A percentile compares a stretch with the other conserved stretches of the same genome.
phyloP scores from a whole-genome alignment of 73 alveolate genomes.

The Loxodes magnus region DNA sequence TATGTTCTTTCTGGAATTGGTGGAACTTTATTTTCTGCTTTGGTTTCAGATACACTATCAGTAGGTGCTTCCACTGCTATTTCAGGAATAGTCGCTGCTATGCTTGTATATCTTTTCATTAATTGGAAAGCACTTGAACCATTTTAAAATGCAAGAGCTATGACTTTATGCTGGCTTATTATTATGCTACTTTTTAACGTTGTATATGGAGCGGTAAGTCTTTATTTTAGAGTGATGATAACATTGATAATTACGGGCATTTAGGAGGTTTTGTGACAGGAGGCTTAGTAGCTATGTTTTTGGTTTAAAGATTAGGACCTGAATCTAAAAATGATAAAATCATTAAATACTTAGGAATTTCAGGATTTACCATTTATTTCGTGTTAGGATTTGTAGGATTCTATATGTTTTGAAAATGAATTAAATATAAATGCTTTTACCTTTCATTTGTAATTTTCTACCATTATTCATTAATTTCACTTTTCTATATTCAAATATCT shows the following conservation, averaged over 20 bases:
- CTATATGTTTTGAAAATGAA: too few relatives aligned
- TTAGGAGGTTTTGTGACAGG: conserved; percentile 6
- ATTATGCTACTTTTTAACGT: conserved; percentile 3
- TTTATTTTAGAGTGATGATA: not conserved
- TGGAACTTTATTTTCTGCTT: conserved; percentile 21
- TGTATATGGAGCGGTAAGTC: not conserved
- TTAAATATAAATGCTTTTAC: too few relatives aligned
- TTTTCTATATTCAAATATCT: too few relatives aligned
- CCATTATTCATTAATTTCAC: too few relatives aligned
- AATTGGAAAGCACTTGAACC: conserved; percentile 9
- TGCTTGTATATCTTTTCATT: conserved; percentile 21
- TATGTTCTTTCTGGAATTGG: conserved; percentile 29
- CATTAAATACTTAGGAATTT: not conserved
- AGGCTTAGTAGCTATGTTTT: not conserved
- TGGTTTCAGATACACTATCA: conserved; percentile 20
- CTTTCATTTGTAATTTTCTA: too few relatives aligned
- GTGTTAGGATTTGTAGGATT: too few relatives aligned
- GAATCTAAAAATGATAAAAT: not conserved
- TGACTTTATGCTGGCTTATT: conserved; percentile 7
- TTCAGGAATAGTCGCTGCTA: conserved; percentile 18
- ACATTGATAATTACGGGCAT: conserved; percentile 13
- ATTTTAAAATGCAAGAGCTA: not conserved
- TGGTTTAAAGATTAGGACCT: not conserved
- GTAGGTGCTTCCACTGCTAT: conserved; percentile 35
- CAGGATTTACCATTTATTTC: too few relatives aligned